Percentiles rank a stretch among this genome's conserved stretches.
Conservation (phyloP, 495 filamentous ascomycete species). For the Penicillium desertorum region DNA sequence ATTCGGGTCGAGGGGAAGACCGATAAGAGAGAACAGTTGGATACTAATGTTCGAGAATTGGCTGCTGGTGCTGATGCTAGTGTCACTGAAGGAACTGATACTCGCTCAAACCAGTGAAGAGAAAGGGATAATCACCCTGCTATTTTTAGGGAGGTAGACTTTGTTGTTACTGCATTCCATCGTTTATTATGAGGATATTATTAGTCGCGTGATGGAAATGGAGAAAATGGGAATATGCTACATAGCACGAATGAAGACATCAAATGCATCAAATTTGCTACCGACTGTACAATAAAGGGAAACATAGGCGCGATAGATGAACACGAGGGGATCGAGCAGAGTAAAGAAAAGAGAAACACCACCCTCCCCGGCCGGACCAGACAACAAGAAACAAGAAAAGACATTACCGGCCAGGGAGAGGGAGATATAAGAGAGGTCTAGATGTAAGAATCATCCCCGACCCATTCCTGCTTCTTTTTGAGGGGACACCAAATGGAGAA, state of each 20-base stretch:
- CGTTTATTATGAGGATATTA: not conserved
- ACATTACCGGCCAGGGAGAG: slow-evolving; percentile 19
- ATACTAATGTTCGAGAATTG: not conserved
- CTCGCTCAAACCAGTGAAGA: not conserved
- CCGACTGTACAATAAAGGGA: slow-evolving; percentile 35
- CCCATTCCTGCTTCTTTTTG: slow-evolving; percentile 29
- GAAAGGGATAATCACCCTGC: not conserved
- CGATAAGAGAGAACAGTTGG: not conserved
- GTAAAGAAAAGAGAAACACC: slow-evolving; percentile 26
- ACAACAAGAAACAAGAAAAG: slow-evolving; percentile 14
- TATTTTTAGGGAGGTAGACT: not conserved
- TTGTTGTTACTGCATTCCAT: not conserved
- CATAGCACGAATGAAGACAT: slow-evolving; percentile 23
- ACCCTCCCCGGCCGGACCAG: slow-evolving; percentile 20
- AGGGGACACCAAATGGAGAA: slow-evolving; percentile 15
- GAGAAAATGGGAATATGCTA: not conserved
- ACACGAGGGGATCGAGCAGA: slow-evolving; percentile 30
- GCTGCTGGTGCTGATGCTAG: not conserved
- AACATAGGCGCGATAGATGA: slow-evolving; percentile 34
- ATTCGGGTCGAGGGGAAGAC: not conserved
- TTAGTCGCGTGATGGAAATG: not conserved
- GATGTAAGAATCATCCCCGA: slow-evolving; percentile 17
- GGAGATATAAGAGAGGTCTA: slow-evolving; percentile 27
- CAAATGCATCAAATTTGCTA: slow-evolving; percentile 40
- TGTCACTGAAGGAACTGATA: not conserved